phyloP scores from a whole-genome alignment of 2,329 filamentous ascomycete species.

The Trichoderma pleuroti region DNA sequence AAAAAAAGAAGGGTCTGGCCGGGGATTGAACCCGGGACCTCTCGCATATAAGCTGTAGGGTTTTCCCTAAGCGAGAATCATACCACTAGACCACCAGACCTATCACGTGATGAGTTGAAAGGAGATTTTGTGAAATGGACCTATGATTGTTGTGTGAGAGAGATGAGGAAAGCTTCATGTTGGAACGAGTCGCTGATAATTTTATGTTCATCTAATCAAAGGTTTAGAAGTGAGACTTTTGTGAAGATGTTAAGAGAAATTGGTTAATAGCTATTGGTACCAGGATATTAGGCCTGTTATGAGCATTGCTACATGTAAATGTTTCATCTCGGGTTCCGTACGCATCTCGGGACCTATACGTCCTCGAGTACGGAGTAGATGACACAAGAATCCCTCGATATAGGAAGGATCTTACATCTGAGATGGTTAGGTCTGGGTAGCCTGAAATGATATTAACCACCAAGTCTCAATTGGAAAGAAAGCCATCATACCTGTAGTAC shows the following conservation, averaged over 20 bases:
- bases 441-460: neutral
- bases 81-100: slow-evolving; percentile 47
- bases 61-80: slow-evolving; percentile 66
- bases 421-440: neutral
- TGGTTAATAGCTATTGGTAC: neutral
- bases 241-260: neutral
- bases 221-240: neutral
- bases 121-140: fast-evolving
- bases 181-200: neutral
- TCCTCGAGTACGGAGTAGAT: neutral
- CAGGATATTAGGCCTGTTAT: neutral
- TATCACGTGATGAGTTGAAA: slow-evolving; percentile 4
- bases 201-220: neutral
- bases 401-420: neutral
- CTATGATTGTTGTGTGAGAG: neutral
- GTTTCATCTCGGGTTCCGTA: neutral
- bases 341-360: too few species aligned
- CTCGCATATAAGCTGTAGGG: slow-evolving; percentile 40
- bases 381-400: neutral
- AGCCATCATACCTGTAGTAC: neutral
- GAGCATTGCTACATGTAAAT: neutral
- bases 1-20: slow-evolving; percentile 40
- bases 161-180: neutral
- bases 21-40: slow-evolving; percentile 47
- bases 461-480: neutral